Percentiles rank a stretch among this genome's conserved stretches.
These are phyloP conservation scores for Prunus campanulata DNA, from an alignment of 306 rosid species.

Conservation along the genomic window DNA sequence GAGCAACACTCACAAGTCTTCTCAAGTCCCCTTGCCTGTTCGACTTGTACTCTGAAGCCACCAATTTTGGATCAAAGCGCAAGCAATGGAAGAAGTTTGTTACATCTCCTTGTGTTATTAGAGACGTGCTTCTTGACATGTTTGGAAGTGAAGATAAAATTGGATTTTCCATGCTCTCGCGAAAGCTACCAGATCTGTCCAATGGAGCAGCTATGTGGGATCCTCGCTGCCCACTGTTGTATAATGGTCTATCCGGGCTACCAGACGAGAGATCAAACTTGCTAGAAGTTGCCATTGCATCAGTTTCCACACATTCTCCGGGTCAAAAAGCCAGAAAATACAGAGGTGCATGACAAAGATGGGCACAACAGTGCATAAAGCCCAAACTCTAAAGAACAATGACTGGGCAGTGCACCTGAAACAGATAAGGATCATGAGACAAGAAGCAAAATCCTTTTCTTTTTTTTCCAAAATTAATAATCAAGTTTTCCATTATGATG, in stretches of 20 bases:
- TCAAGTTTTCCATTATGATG: neutral
- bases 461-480: neutral
- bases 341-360: constrained; percentile 65
- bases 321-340: constrained; percentile 49
- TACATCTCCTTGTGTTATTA: constrained; percentile 67
- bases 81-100: constrained; percentile 54
- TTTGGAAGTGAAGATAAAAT: constrained; percentile 79
- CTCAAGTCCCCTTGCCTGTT: constrained; percentile 67
- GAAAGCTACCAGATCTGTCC: constrained; percentile 91
- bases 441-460: constrained; percentile 4
- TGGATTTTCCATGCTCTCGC: constrained; percentile 81
- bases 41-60: constrained; percentile 72
- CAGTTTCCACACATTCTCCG: constrained; percentile 55
- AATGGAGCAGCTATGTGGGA: constrained; percentile 77
- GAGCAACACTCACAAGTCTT: constrained; percentile 57
- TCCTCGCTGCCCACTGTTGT: constrained; percentile 89
- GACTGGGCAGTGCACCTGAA: constrained; percentile 50
- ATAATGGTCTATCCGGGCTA: constrained; percentile 88
- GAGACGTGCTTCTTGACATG: constrained; percentile 76
- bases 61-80: constrained; percentile 69
- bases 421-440: constrained; percentile 26
- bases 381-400: constrained; percentile 32
- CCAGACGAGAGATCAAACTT: constrained; percentile 84
- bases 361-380: constrained; percentile 50
- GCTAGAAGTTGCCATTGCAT: constrained; percentile 87